Percentiles rank a stretch among this genome's conserved stretches.
phyloP scores from a whole-genome alignment of 345 rosid species.

The Theobroma cacao region DNA sequence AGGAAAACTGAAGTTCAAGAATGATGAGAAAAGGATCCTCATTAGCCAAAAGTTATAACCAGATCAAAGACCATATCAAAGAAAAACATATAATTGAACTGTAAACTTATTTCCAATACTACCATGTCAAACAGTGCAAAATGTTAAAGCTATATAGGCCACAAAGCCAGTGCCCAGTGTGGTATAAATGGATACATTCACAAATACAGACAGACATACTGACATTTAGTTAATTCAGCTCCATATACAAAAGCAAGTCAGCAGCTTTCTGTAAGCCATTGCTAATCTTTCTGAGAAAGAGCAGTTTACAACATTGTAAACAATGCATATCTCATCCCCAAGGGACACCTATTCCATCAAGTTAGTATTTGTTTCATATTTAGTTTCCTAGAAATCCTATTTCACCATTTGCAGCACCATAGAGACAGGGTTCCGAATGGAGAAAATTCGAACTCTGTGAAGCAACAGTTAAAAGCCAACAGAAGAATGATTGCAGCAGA shows the following conservation, averaged over 20 bases:
- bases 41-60: not conserved
- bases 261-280: slow-evolving; percentile 3
- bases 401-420: not conserved
- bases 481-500: not conserved
- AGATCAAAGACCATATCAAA: slow-evolving; percentile 4
- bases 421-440: not conserved
- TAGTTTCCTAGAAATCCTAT: not conserved
- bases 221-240: not conserved
- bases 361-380: not conserved
- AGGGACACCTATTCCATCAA: not conserved
- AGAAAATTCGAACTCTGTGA: not conserved
- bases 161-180: not conserved
- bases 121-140: not conserved
- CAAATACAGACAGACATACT: not conserved
- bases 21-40: not conserved
- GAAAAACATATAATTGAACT: not conserved
- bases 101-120: not conserved
- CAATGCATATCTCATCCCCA: not conserved
- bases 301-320: not conserved
- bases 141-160: not conserved
- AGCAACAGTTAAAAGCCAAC: not conserved
- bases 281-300: not conserved
- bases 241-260: not conserved
- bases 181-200: not conserved
- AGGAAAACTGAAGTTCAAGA: not conserved